Evolutionary conservation across 257 asterid genomes (phyloP).

Genomic region (Gentiana macrophylla): DNA sequence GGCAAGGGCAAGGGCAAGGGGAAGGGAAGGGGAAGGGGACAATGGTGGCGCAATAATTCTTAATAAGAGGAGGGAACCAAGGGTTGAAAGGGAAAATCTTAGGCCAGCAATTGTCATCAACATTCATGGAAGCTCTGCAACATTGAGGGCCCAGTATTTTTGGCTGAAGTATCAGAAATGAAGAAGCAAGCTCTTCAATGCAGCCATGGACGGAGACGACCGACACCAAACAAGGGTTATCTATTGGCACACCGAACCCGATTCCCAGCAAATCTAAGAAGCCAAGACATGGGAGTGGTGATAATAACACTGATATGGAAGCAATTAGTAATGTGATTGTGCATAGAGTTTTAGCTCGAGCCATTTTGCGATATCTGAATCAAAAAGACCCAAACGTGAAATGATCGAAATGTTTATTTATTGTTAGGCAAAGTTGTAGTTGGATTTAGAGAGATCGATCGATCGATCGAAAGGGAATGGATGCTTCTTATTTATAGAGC

Average conservation of each 20-base stretch:
- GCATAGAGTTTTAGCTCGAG: neutral
- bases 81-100: slow-evolving; percentile 16
- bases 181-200: slow-evolving; percentile 9
- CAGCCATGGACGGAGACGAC: slow-evolving; percentile 14
- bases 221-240: slow-evolving; percentile 15
- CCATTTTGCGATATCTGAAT: neutral
- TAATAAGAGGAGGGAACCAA: slow-evolving; percentile 8
- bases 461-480: too few species aligned
- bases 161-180: slow-evolving; percentile 11
- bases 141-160: slow-evolving; percentile 19
- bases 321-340: neutral
- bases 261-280: neutral
- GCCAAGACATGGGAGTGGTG: slow-evolving; percentile 1
- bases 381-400: too few species aligned
- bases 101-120: slow-evolving; percentile 24
- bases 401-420: too few species aligned
- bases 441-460: too few species aligned
- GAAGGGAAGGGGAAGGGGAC: neutral
- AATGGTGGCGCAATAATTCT: slow-evolving; percentile 6
- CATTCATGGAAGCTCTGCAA: slow-evolving; percentile 10
- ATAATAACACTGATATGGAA: slow-evolving; percentile 3
- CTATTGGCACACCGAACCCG: slow-evolving; percentile 6
- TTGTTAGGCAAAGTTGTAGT: too few species aligned
- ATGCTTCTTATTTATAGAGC: too few species aligned
- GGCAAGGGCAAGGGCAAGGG: neutral